Evolutionary conservation across 495 filamentous ascomycete species (phyloP).

Genomic region (Hapsidospora chrysogenum): DNA sequence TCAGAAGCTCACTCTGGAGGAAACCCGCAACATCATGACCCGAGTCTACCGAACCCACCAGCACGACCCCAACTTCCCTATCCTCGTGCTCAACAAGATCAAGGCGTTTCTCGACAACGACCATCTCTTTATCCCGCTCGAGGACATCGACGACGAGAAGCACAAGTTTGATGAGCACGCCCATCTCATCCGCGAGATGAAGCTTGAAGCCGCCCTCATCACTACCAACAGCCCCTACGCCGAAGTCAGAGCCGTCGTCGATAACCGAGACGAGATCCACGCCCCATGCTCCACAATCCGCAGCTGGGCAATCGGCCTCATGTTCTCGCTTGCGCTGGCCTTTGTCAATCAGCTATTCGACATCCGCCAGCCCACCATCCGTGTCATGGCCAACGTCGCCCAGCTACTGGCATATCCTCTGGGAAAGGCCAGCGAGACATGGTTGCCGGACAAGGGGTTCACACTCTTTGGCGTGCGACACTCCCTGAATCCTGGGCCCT

Average conservation of each 20-base stretch:
- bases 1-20: slow-evolving; percentile 7
- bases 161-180: slow-evolving; percentile 6
- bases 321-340: slow-evolving; percentile 14
- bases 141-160: slow-evolving; percentile 1
- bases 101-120: slow-evolving; percentile 15
- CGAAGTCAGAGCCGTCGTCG: slow-evolving; percentile 29
- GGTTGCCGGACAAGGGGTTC: slow-evolving; percentile 18
- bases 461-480: slow-evolving; percentile 17
- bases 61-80: slow-evolving; percentile 21
- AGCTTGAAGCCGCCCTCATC: slow-evolving; percentile 22
- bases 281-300: slow-evolving; percentile 18
- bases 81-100: slow-evolving; percentile 12
- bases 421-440: slow-evolving; percentile 15
- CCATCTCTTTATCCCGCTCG: neutral
- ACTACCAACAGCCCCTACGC: slow-evolving; percentile 26
- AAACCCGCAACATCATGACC: slow-evolving; percentile 13
- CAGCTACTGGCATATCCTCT: slow-evolving; percentile 20
- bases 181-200: slow-evolving; percentile 20
- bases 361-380: slow-evolving; percentile 17
- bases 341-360: slow-evolving; percentile 22
- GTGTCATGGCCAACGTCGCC: slow-evolving; percentile 14
- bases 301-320: slow-evolving; percentile 17
- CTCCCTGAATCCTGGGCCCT: slow-evolving; percentile 29
- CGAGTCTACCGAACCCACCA: slow-evolving; percentile 17
- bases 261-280: slow-evolving; percentile 20